Percentiles rank a stretch among this genome's conserved stretches.
phyloP scores from a whole-genome alignment of 768 basidiomycete genomes.

The Boletus rubroflammeus region DNA sequence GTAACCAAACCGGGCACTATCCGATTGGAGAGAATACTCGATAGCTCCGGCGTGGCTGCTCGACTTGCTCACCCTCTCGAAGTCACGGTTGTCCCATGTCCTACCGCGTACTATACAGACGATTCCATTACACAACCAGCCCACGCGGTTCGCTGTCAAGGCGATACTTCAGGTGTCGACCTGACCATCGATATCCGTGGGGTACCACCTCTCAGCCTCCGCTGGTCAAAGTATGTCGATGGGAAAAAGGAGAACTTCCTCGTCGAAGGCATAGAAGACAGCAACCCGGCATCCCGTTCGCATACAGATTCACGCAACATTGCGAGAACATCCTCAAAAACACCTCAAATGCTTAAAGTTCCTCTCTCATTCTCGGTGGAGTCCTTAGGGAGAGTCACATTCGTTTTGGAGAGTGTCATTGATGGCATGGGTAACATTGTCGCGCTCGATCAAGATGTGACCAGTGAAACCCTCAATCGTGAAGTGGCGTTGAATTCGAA shows the following conservation, averaged over 20 bases:
- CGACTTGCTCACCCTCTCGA: slow-evolving; percentile 62
- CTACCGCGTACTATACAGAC: slow-evolving; percentile 60
- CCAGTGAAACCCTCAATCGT: slow-evolving; percentile 16
- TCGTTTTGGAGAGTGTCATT: slow-evolving; percentile 75
- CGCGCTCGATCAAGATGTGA: slow-evolving; percentile 38
- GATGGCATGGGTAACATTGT: slow-evolving; percentile 80
- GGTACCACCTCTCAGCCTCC: slow-evolving; percentile 72
- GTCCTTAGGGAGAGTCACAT: slow-evolving; percentile 63
- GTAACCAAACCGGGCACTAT: slow-evolving; percentile 71
- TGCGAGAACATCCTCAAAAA: slow-evolving; percentile 20
- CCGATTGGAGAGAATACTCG: slow-evolving; percentile 69
- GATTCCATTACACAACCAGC: slow-evolving; percentile 34
- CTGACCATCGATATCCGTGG: slow-evolving; percentile 65
- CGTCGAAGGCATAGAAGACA: slow-evolving; percentile 81
- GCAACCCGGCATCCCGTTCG: slow-evolving; percentile 36
- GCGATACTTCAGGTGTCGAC: slow-evolving; percentile 55
- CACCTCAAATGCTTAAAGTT: slow-evolving; percentile 58
- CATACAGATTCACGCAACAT: slow-evolving; percentile 24
- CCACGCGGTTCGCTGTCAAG: slow-evolving; percentile 61
- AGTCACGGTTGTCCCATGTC: slow-evolving; percentile 78
- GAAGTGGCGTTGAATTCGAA: slow-evolving; percentile 38
- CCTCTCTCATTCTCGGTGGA: slow-evolving; percentile 66
- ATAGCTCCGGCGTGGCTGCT: slow-evolving; percentile 67
- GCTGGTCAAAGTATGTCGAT: slow-evolving; percentile 70
- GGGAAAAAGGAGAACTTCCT: slow-evolving; percentile 66